Percentiles rank a stretch among this genome's conserved stretches.
phyloP scores from a whole-genome alignment of 208 protist genomes.

The Trichomonas vaginalis region DNA sequence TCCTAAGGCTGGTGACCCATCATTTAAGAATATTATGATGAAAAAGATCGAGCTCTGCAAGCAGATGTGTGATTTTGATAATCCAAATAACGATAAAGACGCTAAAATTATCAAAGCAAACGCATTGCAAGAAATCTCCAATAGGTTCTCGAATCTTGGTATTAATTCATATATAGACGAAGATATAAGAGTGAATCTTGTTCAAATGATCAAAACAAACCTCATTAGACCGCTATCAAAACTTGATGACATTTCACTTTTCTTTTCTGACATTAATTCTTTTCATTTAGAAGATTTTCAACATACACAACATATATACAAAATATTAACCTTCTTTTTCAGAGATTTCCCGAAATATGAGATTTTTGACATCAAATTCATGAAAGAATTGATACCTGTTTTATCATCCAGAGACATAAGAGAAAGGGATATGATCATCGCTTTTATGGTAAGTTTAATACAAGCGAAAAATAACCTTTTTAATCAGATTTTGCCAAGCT shows the following conservation, averaged over 20 bases:
- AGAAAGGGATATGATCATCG: not conserved
- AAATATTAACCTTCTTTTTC: not conserved
- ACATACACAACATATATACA: not conserved
- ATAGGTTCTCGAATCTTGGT: not conserved
- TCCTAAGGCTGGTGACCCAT: not conserved
- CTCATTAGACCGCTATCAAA: not conserved
- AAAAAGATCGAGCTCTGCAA: not conserved
- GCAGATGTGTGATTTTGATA: not conserved
- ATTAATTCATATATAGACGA: not conserved
- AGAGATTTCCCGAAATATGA: not conserved
- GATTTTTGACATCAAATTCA: not conserved
- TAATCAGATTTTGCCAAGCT: not conserved
- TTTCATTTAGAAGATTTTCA: not conserved
- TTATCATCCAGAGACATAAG: not conserved
- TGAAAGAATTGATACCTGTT: not conserved
- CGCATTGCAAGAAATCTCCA: not conserved
- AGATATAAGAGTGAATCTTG: not conserved
- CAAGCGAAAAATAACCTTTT: not conserved
- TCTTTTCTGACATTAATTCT: not conserved
- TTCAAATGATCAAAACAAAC: not conserved
- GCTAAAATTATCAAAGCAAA: not conserved
- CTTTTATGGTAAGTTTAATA: not conserved
- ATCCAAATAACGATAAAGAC: not conserved
- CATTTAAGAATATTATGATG: not conserved
- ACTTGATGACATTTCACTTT: not conserved